Base-by-base conservation (phyloP, 2,329 filamentous ascomycete species). In the Pseudogymnoascus sp. region DNA sequence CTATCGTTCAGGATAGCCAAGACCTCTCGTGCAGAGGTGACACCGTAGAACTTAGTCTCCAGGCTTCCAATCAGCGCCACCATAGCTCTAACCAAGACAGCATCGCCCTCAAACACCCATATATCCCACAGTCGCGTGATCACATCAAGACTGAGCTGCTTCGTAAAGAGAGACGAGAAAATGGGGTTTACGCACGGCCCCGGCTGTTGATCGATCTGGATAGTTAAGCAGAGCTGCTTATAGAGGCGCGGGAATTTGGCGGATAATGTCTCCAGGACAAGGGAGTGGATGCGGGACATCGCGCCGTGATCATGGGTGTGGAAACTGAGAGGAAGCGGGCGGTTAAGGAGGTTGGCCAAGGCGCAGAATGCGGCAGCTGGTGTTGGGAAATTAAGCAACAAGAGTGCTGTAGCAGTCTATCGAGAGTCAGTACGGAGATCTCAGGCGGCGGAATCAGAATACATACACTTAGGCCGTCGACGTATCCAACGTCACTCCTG, bases 61-160 rank as follows among this genome's bases (percentile, higher is more conserved):
- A 85, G 69, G 6, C 74, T 73, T 0, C 75, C 74, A 19, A 95
- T 74, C 16, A 90, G 78, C 0, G 88, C 90, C 0, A 92, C 86
- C 0, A 85, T 88, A 1, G 89, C 89, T 0, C 90, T 79, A 6
- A 93, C 83, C 0, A 93, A 78, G 1, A 90, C 79, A 1, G 83
- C 80, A 68, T 96, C 91, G 25, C 90, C 90, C 72, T 96, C 91
- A 68, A 96, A 92, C 2, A 90, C 85, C 69, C 90, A 92, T 0
- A 93, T 85, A 68, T 96, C 91, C 89, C 90, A 93, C 11, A 95
- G 76, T 1, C 91, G 79, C 1, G 86, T 84, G 3, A 86, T 88
- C 69, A 89, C 83, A 70, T 93, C 90, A 14, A 92, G 80, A 6
- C 83, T 82, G 3, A 91, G 76, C 41, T 83, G 79, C 14, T 77